Evolutionary conservation across 257 asterid species (phyloP).

Genomic region (Ilex asprella): DNA sequence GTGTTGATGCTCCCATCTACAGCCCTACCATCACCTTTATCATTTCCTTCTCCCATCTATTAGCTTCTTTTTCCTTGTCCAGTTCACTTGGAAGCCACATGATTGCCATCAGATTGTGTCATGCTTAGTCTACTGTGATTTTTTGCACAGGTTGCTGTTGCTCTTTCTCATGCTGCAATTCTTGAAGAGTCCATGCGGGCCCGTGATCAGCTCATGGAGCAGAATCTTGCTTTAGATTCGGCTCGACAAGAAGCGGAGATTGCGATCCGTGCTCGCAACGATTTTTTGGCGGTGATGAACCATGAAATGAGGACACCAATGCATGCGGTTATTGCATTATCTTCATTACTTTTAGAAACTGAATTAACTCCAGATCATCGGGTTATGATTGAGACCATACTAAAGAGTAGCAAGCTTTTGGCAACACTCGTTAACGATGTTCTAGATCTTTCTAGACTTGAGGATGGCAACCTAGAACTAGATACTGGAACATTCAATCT

Average conservation of each 20-base stretch:
- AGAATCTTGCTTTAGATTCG: constrained; percentile 52
- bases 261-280: constrained; percentile 58
- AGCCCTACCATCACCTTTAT: no score
- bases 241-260: constrained; percentile 61
- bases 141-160: constrained; percentile 63
- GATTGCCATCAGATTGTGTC: no score
- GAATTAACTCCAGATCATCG: constrained; percentile 65
- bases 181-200: constrained; percentile 66
- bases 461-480: constrained; percentile 62
- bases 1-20: no score
- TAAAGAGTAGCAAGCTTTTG: constrained; percentile 63
- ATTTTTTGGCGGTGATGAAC: constrained; percentile 68
- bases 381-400: constrained; percentile 61
- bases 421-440: constrained; percentile 65
- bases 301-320: constrained; percentile 81
- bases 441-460: constrained; percentile 64
- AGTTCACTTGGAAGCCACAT: no score
- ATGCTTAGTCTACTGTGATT: no score
- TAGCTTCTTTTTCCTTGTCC: no score
- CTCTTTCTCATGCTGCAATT: constrained; percentile 83
- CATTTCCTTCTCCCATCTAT: no score
- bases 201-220: constrained; percentile 64
- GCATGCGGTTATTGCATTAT: constrained; percentile 59
- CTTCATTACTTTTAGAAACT: constrained; percentile 66
- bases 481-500: constrained; percentile 45